Evolutionary conservation across 2,329 filamentous ascomycete genomes (phyloP).

Genomic region (Chrysoporthe cubensis): DNA sequence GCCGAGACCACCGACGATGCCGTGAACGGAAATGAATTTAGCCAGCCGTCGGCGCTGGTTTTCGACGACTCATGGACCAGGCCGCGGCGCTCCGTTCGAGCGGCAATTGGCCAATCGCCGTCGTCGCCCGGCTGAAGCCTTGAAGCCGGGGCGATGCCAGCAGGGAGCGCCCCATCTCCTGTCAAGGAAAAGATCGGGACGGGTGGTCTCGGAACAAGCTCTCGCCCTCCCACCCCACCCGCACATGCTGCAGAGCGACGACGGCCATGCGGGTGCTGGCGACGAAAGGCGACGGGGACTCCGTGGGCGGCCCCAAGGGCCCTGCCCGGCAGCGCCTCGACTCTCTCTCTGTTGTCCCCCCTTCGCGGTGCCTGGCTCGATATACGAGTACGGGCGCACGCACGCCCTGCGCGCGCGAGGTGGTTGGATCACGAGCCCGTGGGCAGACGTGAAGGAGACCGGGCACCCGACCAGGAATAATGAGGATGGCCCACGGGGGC

Average conservation of each 20-base stretch:
- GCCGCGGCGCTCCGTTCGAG: not conserved
- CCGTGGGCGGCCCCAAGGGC: not conserved
- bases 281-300: not conserved
- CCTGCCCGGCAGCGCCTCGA: not conserved
- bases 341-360: not conserved
- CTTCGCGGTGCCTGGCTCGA: not conserved
- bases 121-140: not conserved
- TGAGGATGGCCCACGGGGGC: not conserved
- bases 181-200: not conserved
- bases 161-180: not conserved
- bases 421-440: not conserved
- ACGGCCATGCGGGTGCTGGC: no score
- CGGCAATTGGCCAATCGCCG: constrained; percentile 12
- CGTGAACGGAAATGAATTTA: constrained; percentile 13
- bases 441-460: not conserved
- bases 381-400: no score
- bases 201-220: constrained; percentile 13
- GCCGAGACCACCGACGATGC: not conserved
- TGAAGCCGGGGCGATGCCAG: constrained; percentile 14
- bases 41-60: constrained; percentile 5
- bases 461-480: not conserved
- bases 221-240: not conserved
- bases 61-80: constrained; percentile 4
- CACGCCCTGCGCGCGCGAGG: not conserved
- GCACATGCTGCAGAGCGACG: no score